A percentile compares a stretch with the other conserved stretches of the same genome.
Evolutionary conservation across 1,284 basidiomycete species (phyloP).

Genomic region (Pterula multifida): DNA sequence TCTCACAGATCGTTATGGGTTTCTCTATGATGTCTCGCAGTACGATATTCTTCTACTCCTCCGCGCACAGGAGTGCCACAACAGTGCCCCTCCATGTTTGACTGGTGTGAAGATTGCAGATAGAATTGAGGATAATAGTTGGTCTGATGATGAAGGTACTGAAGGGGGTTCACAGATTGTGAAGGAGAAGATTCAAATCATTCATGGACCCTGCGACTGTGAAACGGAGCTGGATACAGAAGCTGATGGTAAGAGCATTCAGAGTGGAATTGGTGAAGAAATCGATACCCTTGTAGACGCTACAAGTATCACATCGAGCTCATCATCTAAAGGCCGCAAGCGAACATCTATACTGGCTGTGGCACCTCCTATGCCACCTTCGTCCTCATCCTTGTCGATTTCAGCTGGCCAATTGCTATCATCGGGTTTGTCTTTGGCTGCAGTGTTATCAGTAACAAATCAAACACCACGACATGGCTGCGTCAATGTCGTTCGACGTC

Average conservation of each 20-base stretch:
- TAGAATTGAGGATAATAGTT: constrained; percentile 61
- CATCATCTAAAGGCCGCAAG: constrained; percentile 36
- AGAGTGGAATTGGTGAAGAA: constrained; percentile 8
- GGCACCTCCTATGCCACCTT: background rate
- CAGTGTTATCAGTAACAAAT: constrained; percentile 41
- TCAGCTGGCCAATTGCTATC: constrained; percentile 16
- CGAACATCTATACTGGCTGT: constrained; percentile 21
- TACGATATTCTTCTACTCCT: constrained; percentile 73
- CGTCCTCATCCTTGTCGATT: constrained; percentile 17
- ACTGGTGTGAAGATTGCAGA: constrained; percentile 83
- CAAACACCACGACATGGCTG: constrained; percentile 62
- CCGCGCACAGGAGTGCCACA: constrained; percentile 61
- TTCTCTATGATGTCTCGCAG: constrained; percentile 80
- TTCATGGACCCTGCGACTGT: constrained; percentile 49
- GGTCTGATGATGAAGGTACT: constrained; percentile 49
- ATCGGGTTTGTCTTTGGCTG: constrained; percentile 22
- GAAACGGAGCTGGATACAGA: constrained; percentile 25
- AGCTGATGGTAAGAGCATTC: constrained; percentile 8
- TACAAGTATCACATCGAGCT: constrained; percentile 29
- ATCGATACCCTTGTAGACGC: constrained; percentile 8
- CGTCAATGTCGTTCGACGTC: constrained; percentile 60
- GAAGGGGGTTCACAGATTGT: constrained; percentile 8
- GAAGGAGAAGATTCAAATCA: constrained; percentile 36
- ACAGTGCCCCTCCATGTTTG: constrained; percentile 70
- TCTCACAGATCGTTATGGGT: constrained; percentile 89